A percentile compares a stretch with the other conserved stretches of the same genome.
Evolutionary conservation across 257 asterid genomes (phyloP).

Genomic region (Capsicum rhomboideum): DNA sequence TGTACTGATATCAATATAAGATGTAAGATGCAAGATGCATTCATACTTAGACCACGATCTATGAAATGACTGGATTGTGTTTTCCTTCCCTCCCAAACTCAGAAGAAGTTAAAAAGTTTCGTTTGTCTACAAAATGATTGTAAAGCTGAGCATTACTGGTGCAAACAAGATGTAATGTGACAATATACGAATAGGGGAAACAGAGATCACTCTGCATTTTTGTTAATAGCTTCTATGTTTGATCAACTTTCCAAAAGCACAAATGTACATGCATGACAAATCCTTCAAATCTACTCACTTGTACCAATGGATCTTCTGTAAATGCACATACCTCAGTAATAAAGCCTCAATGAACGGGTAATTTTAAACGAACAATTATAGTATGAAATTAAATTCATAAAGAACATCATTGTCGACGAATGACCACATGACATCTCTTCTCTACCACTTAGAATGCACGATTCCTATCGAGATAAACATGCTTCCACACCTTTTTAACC

Average conservation of each 20-base stretch:
- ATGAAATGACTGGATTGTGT: background rate
- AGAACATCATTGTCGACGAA: background rate
- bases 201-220: background rate
- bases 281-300: background rate
- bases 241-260: background rate
- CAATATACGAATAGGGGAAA: background rate
- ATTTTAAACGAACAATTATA: background rate
- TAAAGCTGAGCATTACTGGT: background rate
- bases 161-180: background rate
- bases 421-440: background rate
- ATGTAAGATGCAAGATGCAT: background rate
- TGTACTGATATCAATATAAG: background rate
- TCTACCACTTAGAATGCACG: background rate
- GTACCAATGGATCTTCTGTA: background rate
- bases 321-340: background rate
- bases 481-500: background rate
- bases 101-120: background rate
- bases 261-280: background rate
- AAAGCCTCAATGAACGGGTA: background rate
- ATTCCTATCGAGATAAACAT: background rate
- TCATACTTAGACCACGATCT: background rate
- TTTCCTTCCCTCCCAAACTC: background rate
- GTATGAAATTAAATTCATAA: background rate
- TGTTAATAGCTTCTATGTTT: background rate
- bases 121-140: background rate